Base-by-base conservation (phyloP, 495 filamentous ascomycete species). In the Xylaria cubensis region DNA sequence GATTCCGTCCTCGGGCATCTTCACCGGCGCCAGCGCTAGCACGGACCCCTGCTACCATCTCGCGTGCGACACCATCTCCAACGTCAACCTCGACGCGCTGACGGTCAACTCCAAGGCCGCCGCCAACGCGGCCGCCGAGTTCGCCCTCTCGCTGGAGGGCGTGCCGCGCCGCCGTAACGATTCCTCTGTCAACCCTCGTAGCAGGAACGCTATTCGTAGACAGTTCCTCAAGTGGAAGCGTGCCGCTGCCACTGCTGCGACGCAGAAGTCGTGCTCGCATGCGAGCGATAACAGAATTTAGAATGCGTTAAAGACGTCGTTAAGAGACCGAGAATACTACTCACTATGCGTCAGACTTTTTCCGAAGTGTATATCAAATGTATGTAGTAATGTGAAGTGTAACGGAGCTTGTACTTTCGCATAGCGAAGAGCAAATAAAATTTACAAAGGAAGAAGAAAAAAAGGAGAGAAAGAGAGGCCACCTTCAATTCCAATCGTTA, bases 141-240 rank as follows among this genome's bases (percentile, higher is more conserved):
- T 89, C 64, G 86, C 82, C 8, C 82, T 80, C 50, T 83, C 79
- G 36, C 84, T 91, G 48, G 78, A 80, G 5, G 82, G 82, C 48
- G 77, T 83, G 29, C 79, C 79, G 13, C 64, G 44, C 15, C 61
- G 81, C 3, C 61, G 81, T 3, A 62, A 42, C 21, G 71, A 61
- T 46, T 74, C 77, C 13, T 74, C 74, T 0, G 70, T 65, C 1
- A 78, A 78, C 64, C 77, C 70, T 6, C 70, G 73, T 3, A 71
- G 72, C n/a, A 56, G 56, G 21, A 32, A 63, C n/a, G 64, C 34
- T 41, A n/a, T 68, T 34, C 71, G 64, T 13, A 17, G 36, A 17
- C 64, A 68, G 71, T 73, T 73, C 42, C 41, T 50, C 41, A 67
- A 67, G 64, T 67, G 64, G 64, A 51, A 67, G 48, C 44, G 64